Base-by-base conservation (phyloP, 345 rosid genomes). In the Kandelia obovata region DNA sequence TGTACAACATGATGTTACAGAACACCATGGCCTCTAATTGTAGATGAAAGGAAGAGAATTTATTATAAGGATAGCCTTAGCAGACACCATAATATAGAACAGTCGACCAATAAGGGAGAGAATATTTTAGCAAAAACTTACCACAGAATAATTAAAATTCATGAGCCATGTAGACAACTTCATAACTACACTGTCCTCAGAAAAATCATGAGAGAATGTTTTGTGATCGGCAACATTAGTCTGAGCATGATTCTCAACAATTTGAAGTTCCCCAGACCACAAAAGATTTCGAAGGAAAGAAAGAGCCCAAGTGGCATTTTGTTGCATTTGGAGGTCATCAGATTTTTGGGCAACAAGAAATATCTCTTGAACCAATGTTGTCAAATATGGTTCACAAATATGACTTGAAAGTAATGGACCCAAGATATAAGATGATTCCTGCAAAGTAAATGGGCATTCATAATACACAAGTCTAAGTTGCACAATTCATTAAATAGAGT, bases 241-340 rank as follows among this genome's bases (percentile, higher is more conserved):
- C 39, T 77, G 81, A 70, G 21, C 47, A 21, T 58, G 67, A 55
- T 61, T 78, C 58, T 75, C 75, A 69, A 57, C 55, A 63, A 75
- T 78, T 37, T 57, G 56, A 55, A 58, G 64, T 75, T 86, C 88
- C 80, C 71, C 59, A 30, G 90, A 87, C 87, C 92, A 87, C 74
- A 91, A 64, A 74, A 72, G 73, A 78, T 80, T 69, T 78, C 89
- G 83, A 61, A 94, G 94, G 77, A 94, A 72, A 70, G 96, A 85
- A 72, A 88, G 76, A 34, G 91, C 87, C 98, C 98, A 94, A 25
- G 97, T 87, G 43, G 97, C 96, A 79, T 82, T 85, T 37, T 85
- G 87, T 77, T 87, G 89, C 76, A 84, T 77, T 77, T 79, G 89
- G 71, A 69, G 84, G 74, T 94, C 89, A 65, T 84, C 85, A 56